phyloP scores from a whole-genome alignment of 208 protist genomes.

The Wallacemonas sp. region DNA sequence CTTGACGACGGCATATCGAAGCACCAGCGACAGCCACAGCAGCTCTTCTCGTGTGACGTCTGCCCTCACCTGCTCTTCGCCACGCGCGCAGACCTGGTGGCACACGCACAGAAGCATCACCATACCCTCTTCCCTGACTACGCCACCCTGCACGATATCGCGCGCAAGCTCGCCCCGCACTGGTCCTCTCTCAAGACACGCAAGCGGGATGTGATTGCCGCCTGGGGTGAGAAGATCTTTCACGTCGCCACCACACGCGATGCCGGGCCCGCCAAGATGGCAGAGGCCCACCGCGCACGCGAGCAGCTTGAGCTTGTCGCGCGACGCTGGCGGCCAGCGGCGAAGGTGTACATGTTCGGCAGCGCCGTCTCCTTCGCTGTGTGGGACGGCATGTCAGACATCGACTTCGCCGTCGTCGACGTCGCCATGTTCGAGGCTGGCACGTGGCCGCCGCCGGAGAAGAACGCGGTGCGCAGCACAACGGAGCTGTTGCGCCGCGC shows the following conservation, averaged over 20 bases:
- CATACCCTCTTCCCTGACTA: constrained; percentile 53
- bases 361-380: constrained; percentile 80
- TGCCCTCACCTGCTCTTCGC: constrained; percentile 59
- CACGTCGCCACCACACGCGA: constrained; percentile 65
- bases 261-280: constrained; percentile 72
- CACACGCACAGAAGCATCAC: constrained; percentile 53
- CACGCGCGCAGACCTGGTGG: constrained; percentile 43
- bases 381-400: constrained; percentile 87
- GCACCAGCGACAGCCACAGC: too few relatives aligned
- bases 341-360: constrained; percentile 85
- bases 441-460: constrained; percentile 77
- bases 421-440: constrained; percentile 59
- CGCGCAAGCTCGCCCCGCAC: constrained; percentile 44
- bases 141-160: constrained; percentile 40
- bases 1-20: not conserved
- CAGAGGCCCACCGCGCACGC: constrained; percentile 74
- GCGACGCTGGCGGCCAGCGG: constrained; percentile 70
- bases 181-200: constrained; percentile 42
- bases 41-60: constrained; percentile 73
- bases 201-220: constrained; percentile 28
- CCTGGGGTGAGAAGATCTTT: constrained; percentile 63
- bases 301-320: constrained; percentile 83
- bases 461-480: constrained; percentile 80
- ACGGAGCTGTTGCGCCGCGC: constrained; percentile 82
- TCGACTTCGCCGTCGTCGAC: constrained; percentile 91